phyloP scores from a whole-genome alignment of 495 filamentous ascomycete species.

The Penicillium mononematosum region DNA sequence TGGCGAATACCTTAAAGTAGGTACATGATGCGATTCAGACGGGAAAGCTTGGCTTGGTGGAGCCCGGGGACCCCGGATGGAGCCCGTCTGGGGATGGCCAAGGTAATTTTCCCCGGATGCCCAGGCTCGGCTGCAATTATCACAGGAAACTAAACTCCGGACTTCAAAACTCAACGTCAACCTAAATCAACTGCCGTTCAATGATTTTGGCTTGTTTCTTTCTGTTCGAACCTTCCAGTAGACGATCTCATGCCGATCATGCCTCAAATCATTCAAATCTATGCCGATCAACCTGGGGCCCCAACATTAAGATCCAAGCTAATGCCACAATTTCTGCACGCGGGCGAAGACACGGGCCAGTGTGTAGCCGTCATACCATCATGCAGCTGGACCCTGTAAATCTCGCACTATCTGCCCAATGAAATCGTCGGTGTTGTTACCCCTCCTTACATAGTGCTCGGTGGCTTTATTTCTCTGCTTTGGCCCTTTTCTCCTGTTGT shows the following conservation, averaged over 20 bases:
- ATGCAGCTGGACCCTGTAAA: background rate
- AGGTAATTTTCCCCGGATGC: background rate
- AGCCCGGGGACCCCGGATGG: background rate
- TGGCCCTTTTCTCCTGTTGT: background rate
- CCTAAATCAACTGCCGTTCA: background rate
- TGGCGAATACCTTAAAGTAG: background rate
- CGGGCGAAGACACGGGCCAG: background rate
- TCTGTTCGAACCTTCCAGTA: background rate
- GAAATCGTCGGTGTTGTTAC: background rate
- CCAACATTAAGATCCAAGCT: constrained; percentile 1
- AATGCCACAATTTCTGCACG: background rate
- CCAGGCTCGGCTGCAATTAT: background rate
- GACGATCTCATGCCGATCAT: background rate
- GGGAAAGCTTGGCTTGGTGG: background rate
- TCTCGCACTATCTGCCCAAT: background rate
- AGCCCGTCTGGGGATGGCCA: background rate
- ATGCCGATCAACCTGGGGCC: constrained; percentile 1
- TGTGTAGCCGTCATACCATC: background rate
- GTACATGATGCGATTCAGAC: background rate
- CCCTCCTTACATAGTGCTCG: background rate
- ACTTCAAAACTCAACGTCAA: too few relatives aligned
- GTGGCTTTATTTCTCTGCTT: background rate
- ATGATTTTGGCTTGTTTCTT: background rate
- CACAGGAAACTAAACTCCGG: too few relatives aligned
- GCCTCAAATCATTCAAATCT: background rate